phyloP scores from a whole-genome alignment of 2,329 filamentous ascomycete genomes.

The Botrytis galanthina region DNA sequence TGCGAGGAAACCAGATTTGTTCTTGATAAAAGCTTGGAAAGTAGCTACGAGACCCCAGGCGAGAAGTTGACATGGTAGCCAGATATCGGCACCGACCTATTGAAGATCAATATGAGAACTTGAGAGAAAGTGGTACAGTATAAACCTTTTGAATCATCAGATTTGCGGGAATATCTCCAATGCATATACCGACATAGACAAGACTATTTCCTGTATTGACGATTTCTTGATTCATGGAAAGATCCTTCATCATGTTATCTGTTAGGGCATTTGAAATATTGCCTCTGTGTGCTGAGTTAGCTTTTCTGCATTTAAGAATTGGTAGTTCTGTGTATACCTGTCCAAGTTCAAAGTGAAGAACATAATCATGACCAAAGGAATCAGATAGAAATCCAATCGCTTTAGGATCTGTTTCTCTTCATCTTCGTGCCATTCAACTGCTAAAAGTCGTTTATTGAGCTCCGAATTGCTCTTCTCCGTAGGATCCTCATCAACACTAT shows the following conservation, averaged over 20 bases:
- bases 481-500: constrained; percentile 17
- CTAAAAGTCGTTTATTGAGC: constrained; percentile 12
- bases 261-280: constrained; percentile 58
- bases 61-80: constrained; percentile 52
- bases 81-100: constrained; percentile 51
- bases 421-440: constrained; percentile 16
- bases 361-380: constrained; percentile 20
- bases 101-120: constrained; percentile 35
- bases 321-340: background rate
- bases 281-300: constrained; percentile 2
- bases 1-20: constrained; percentile 40
- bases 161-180: constrained; percentile 19
- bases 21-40: constrained; percentile 44
- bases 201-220: constrained; percentile 19
- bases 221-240: constrained; percentile 13
- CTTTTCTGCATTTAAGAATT: too few species aligned
- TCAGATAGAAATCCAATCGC: constrained; percentile 16
- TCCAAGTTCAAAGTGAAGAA: constrained; percentile 21
- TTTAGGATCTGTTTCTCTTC: constrained; percentile 12
- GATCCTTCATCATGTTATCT: constrained; percentile 39
- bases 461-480: constrained; percentile 16
- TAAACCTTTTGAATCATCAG: constrained; percentile 13
- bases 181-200: constrained; percentile 17
- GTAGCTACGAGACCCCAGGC: constrained; percentile 55
- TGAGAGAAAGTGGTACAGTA: background rate